A percentile compares a stretch with the other conserved stretches of the same genome.
Conservation (phyloP, 768 basidiomycete species). For the Amanita muscaria region DNA sequence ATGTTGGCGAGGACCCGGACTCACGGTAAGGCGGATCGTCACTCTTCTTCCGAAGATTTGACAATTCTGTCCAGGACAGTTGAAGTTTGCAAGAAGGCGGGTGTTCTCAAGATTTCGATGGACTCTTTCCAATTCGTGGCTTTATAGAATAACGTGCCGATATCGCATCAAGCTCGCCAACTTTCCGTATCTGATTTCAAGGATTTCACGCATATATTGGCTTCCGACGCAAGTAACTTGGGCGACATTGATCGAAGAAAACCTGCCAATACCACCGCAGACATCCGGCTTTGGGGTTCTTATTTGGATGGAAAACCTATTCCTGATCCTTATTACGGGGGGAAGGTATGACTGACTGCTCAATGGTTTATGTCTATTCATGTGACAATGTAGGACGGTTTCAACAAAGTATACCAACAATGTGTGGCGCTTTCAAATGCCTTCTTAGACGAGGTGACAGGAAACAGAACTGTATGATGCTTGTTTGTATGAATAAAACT, state of each 20-base stretch:
- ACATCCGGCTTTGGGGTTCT: conserved; percentile 73
- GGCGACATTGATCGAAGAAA: conserved; percentile 46
- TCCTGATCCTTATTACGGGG: too few relatives aligned
- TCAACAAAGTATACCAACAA: too few relatives aligned
- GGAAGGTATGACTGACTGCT: too few relatives aligned
- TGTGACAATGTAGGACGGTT: conserved; percentile 29
- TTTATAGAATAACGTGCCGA: too few relatives aligned
- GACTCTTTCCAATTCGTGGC: too few relatives aligned
- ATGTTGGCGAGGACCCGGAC: conserved; percentile 78
- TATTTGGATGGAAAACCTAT: conserved; percentile 60
- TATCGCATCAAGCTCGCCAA: conserved; percentile 59
- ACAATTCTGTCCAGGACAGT: conserved; percentile 52
- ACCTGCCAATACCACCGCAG: conserved; percentile 46
- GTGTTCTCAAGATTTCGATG: too few relatives aligned
- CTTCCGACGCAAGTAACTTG: conserved; percentile 74
- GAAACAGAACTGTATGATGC: too few relatives aligned
- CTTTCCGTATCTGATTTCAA: conserved; percentile 75
- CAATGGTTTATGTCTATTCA: too few relatives aligned
- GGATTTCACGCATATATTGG: conserved; percentile 76
- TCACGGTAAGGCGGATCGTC: conserved; percentile 40
- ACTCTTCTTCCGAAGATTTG: too few relatives aligned
- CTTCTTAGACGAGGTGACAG: conserved; percentile 71
- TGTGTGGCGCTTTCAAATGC: conserved; percentile 68
- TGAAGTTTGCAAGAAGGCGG: conserved; percentile 47
- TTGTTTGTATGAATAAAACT: too few relatives aligned